Base-by-base conservation (phyloP, 2,329 filamentous ascomycete genomes). In the Capronia americana region DNA sequence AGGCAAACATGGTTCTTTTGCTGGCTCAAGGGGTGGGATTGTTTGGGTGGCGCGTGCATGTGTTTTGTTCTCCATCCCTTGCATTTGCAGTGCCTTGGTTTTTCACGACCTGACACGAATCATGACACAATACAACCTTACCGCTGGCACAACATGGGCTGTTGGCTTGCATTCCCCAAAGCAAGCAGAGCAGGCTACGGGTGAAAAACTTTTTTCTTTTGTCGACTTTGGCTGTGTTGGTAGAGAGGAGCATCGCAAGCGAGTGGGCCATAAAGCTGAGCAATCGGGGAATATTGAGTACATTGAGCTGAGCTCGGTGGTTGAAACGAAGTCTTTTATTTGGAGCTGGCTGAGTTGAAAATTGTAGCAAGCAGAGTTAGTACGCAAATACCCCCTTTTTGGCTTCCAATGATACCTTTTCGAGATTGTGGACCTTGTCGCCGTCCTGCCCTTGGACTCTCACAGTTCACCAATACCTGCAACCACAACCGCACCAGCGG, bases 361-460 rank as follows among this genome's bases (percentile, higher is more conserved):
- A 61, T 65, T 60, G 50, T 56, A 60, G 56, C 57, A 48, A 61
- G 56, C 51, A 54, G 26, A 60, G 34, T 65, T 55, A 50, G 55
- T 48, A 44, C 50, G 17, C 23, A 59, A 65, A 65, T 65, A 65
- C 63, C 63, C 61, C 57, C 60, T 23, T 64, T 58, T 54, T 59
- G n/a, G 24, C 74, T n/a, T 79, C 65, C 34, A 30, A 55, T 55
- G 12, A 55, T 23, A 30, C 28, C 53, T 34, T 17, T 55, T 34
- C n/a, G 24, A 28, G 53, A 11, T 11, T 5, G 5, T 34, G 4
- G 17, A 55, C 11, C 10, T 12, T 26, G 14, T 53, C 48, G 11
- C 14, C n/a, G 14, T 7, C 12, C 48, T 28, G 12, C 24, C 11
- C n/a, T 26, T 2, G 48, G 7, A 51, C 20, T 11, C 12, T 23